These are phyloP conservation scores for Brassica nigra DNA, from an alignment of 345 rosid species.

Conservation along the genomic window DNA sequence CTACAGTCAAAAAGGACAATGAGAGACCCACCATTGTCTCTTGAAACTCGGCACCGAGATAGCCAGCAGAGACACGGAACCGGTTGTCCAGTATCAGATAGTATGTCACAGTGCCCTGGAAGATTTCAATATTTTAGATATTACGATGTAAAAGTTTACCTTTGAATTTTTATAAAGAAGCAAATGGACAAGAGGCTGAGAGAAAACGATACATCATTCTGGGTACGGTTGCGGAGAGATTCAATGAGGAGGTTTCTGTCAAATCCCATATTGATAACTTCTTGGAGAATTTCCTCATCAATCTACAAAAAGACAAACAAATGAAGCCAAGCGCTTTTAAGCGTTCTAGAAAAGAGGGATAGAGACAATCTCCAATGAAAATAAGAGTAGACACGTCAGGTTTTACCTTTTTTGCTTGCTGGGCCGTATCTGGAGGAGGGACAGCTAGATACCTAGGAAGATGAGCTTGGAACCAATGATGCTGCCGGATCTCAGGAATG, in stretches of 20 bases:
- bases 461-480: slow-evolving; percentile 83
- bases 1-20: slow-evolving; percentile 11
- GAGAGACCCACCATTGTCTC: slow-evolving; percentile 61
- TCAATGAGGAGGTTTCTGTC: slow-evolving; percentile 66
- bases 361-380: slow-evolving; percentile 10
- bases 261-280: slow-evolving; percentile 74
- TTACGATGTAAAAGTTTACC: neutral
- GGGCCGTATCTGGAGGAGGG: slow-evolving; percentile 74
- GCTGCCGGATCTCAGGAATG: slow-evolving; percentile 87
- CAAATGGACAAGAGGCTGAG: slow-evolving; percentile 23
- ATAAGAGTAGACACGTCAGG: neutral
- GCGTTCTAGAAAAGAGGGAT: neutral
- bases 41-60: slow-evolving; percentile 79
- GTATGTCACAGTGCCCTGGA: slow-evolving; percentile 92
- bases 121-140: slow-evolving; percentile 19
- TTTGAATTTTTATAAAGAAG: slow-evolving; percentile 2
- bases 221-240: slow-evolving; percentile 71
- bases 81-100: slow-evolving; percentile 83
- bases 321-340: slow-evolving; percentile 10
- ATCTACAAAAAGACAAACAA: slow-evolving; percentile 52
- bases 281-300: slow-evolving; percentile 83
- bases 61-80: slow-evolving; percentile 64
- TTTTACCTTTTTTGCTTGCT: slow-evolving; percentile 73
- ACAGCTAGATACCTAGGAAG: slow-evolving; percentile 89
- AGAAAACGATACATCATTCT: slow-evolving; percentile 58